Evolutionary conservation across 2,329 filamentous ascomycete species (phyloP), one percentile per base, ranked within the genome.

Genomic region (Orbilia javanica): DNA sequence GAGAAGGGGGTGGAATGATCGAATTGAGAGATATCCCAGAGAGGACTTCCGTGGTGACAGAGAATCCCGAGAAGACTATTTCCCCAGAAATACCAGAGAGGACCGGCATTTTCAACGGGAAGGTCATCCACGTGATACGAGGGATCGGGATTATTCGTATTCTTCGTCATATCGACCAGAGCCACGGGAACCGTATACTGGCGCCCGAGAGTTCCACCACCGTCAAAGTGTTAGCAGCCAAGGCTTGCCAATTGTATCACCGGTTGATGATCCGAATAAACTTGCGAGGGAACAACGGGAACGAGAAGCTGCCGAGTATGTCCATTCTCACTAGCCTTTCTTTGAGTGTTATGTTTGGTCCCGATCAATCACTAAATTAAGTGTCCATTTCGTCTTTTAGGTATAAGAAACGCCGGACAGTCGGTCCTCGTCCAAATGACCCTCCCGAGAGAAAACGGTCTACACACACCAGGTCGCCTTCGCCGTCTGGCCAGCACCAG

Each of bases 231-330:
- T 77, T 18, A 77, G 73, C 42, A 77, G 73, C 22, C 73, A 77
- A 50, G 73, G 73, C 7, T 18, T 71, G 8, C 66, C 73, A 31
- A 48, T 55, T 20, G 65, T 50, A 46, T 77, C 73, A 36, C 73
- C 73, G 6, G 66, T 77, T 57, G 73, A 77, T 52, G 73, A 77
- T 31, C 73, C 73, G 50, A 77, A 77, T 52, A 77, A 77, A 53
- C 73, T 77, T 42, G 73, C 73, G 13, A 60, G 73, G 22, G 73
- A 77, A 25, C 66, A 71, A 65, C 66, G 73, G 44, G 73, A 77
- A 46, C 73, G 73, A 53, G 73, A 77, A n/a, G 73, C 73, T 71
- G 73, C 73, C 27, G 73, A 77, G 73, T 77, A 77, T 34, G 73
- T 71, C n/a, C 3, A 34, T 44, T 20, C 18, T 25, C 11, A n/a